Evolutionary conservation across 228 moss, liverwort and hornwort species (phyloP).

Genomic region (Sphagnum magellanicum): DNA sequence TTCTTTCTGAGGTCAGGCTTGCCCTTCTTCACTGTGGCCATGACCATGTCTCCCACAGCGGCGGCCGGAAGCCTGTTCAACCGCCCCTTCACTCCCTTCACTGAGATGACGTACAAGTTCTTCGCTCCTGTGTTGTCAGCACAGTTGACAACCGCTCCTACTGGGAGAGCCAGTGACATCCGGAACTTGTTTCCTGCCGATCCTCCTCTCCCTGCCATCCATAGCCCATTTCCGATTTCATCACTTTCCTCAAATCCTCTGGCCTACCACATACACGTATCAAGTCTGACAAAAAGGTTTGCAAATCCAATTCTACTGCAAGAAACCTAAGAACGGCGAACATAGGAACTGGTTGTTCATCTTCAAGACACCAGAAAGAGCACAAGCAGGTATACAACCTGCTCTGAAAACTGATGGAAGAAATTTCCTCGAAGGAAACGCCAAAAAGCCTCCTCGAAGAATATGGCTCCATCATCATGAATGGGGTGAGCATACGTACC

Average conservation of each 20-base stretch:
- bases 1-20: slow-evolving; percentile 76
- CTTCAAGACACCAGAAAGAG: too few relatives aligned
- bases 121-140: slow-evolving; percentile 93
- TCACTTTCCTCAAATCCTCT: not conserved
- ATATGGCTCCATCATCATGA: too few relatives aligned
- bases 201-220: slow-evolving; percentile 58
- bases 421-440: too few relatives aligned
- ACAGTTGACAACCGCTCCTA: slow-evolving; percentile 89
- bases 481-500: too few relatives aligned
- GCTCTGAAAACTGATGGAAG: too few relatives aligned
- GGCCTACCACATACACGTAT: not conserved
- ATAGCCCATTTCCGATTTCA: not conserved
- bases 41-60: slow-evolving; percentile 88
- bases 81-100: slow-evolving; percentile 92
- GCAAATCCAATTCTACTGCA: too few relatives aligned
- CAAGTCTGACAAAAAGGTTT: too few relatives aligned
- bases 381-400: too few relatives aligned
- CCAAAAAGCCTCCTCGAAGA: too few relatives aligned
- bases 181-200: slow-evolving; percentile 94
- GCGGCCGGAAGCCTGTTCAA: slow-evolving; percentile 75
- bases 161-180: slow-evolving; percentile 87
- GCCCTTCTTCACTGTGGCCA: slow-evolving; percentile 94
- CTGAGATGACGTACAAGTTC: slow-evolving; percentile 89
- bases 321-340: too few relatives aligned
- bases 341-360: too few relatives aligned